phyloP scores from a whole-genome alignment of 192 early-diverging fungal species.

The Dimargaris xerosporica region DNA sequence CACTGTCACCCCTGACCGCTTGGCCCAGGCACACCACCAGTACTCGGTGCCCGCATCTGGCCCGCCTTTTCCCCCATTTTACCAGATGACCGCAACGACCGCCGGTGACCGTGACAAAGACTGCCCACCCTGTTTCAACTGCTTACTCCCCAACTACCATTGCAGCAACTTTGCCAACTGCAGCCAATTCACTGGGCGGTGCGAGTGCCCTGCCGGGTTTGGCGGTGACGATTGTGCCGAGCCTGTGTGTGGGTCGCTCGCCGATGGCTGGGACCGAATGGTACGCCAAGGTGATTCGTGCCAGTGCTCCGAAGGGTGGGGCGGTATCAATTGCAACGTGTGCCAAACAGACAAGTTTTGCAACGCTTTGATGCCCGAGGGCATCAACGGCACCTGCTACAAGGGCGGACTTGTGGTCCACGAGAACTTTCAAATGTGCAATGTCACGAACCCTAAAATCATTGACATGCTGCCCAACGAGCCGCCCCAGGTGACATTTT shows the following conservation, averaged over 20 bases:
- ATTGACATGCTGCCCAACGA: constrained; percentile 35
- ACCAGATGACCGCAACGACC: too few species aligned
- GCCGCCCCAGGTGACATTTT: constrained; percentile 64
- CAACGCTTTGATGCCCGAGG: constrained; percentile 47
- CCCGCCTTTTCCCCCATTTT: too few species aligned
- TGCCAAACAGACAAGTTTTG: constrained; percentile 49
- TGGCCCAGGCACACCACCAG: too few species aligned
- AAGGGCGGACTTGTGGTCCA: constrained; percentile 49
- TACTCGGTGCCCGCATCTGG: too few species aligned
- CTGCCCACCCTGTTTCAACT: constrained; percentile 77
- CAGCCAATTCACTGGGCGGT: constrained; percentile 55
- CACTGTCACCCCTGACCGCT: too few species aligned
- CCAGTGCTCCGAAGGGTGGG: constrained; percentile 74
- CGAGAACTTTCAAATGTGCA: constrained; percentile 55
- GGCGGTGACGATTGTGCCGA: constrained; percentile 60
- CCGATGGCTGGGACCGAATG: constrained; percentile 22
- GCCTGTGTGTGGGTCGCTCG: constrained; percentile 22
- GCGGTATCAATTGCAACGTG: constrained; percentile 88
- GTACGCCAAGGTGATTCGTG: constrained; percentile 11
- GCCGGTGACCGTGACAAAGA: constrained; percentile 16
- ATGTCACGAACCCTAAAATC: constrained; percentile 50
- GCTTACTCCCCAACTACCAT: constrained; percentile 51
- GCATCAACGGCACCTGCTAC: constrained; percentile 61
- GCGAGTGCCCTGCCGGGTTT: constrained; percentile 61
- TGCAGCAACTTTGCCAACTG: constrained; percentile 65